Evolutionary conservation across 305 asterid species (phyloP).

Genomic region (Nicotiana rustica): DNA sequence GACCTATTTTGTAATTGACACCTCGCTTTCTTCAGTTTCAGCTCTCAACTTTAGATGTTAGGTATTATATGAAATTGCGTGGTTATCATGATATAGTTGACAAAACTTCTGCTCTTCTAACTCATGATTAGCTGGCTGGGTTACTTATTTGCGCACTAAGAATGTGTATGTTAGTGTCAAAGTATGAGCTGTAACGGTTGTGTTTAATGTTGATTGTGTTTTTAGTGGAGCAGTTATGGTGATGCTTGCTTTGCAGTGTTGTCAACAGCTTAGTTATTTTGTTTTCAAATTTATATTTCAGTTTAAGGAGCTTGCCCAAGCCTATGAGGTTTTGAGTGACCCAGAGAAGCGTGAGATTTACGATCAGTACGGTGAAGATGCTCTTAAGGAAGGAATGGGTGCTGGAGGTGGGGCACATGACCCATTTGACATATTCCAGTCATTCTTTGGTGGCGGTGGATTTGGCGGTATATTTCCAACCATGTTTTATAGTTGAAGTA

Average conservation of each 20-base stretch:
- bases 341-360: constrained; percentile 92
- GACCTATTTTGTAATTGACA: not conserved
- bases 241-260: not conserved
- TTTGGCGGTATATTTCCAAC: constrained; percentile 64
- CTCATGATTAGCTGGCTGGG: not conserved
- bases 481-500: not conserved
- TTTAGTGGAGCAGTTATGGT: not conserved
- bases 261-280: not conserved
- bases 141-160: not conserved
- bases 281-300: constrained; percentile 37
- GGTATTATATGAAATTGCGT: not conserved
- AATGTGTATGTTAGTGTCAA: not conserved
- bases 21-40: not conserved
- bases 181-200: not conserved
- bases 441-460: constrained; percentile 80
- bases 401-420: constrained; percentile 73
- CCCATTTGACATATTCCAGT: constrained; percentile 85
- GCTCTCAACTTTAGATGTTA: not conserved
- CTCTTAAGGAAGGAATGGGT: constrained; percentile 97
- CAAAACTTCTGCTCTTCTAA: not conserved
- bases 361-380: constrained; percentile 96
- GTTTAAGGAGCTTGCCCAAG: constrained; percentile 96
- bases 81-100: not conserved
- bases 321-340: constrained; percentile 85
- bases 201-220: constrained; percentile 1